Evolutionary conservation across 148 eudicot genomes (phyloP), one percentile per base, ranked within the genome.

Genomic region (Heliamphora exappendiculata): DNA sequence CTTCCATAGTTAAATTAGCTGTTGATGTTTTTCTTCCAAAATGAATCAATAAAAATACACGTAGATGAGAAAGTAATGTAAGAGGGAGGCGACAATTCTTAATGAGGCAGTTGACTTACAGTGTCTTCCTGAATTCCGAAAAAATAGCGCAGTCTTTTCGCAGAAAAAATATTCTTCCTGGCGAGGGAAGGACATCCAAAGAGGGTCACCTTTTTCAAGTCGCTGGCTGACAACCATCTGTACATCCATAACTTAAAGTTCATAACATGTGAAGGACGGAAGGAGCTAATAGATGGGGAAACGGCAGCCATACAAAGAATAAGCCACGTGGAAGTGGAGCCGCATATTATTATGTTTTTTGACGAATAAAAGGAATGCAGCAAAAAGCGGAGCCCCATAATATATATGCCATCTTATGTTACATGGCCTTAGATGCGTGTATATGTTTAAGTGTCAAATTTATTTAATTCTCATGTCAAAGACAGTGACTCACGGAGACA

Each of bases 151-250:
- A 91, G 69, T 2, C 81, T 81, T 77, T 93, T 93, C 59, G 97
- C 96, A 69, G 88, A 81, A 68, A 84, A 79, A 36, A 89, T 78
- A 45, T 58, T 81, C 84, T 82, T 86, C 82, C 68, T 86, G 45
- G 73, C 79, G 39, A 80, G 75, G 31, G 96, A 91, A 66, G 97
- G 97, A 45, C 97, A 93, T 60, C 97, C 97, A 60, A 89, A 91
- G 57, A 78, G 57, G 54, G 97, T 96, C 51, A 93, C 77, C 51
- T 82, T 81, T 85, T 87, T 91, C 86, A 88, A 58, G 67, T 93
- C 93, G 73, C 93, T 83, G 39, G 86, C 91, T 3, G 91, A 82
- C 49, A 93, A 76, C 97, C 95, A 90, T 80, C 97, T 93, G 83
- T 53, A 51, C 73, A 44, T n/a, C 69, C 66, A 51, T 5, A 24